phyloP scores from a whole-genome alignment of 2,329 filamentous ascomycete species.

The Microdochium paspali region DNA sequence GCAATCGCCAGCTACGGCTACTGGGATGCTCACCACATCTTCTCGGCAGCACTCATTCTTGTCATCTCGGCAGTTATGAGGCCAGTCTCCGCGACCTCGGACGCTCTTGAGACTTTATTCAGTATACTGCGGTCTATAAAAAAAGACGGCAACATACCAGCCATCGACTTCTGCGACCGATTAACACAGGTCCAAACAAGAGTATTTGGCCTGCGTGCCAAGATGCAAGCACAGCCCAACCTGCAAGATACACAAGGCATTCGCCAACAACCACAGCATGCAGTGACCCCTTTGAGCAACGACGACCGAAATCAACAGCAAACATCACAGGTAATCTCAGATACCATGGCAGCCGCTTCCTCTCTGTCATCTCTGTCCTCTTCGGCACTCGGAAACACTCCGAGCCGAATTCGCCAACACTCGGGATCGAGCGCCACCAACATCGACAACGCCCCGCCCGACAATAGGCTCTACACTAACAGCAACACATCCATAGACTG shows the following conservation, averaged over 20 bases:
- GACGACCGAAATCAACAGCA: not conserved
- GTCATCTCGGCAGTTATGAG: constrained; percentile 22
- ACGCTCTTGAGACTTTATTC: constrained; percentile 16
- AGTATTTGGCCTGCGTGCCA: not conserved
- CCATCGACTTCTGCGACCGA: constrained; percentile 17
- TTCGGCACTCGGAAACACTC: not conserved
- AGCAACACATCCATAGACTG: not conserved
- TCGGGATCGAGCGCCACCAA: not conserved
- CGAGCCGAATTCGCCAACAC: not conserved
- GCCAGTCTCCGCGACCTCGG: constrained; percentile 13
- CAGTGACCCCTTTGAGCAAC: not conserved
- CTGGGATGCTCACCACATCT: constrained; percentile 22
- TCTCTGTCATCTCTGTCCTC: not conserved
- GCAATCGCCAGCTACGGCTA: constrained; percentile 19
- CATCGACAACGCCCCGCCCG: not conserved
- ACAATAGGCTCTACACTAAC: not conserved
- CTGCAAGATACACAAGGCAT: not conserved
- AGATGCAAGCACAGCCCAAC: not conserved
- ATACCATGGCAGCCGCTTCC: not conserved
- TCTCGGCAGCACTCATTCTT: constrained; percentile 18
- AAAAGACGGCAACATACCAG: constrained; percentile 18
- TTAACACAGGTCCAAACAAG: constrained; percentile 2
- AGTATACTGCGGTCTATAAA: constrained; percentile 19
- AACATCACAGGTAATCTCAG: not conserved
- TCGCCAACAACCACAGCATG: not conserved